Conservation (phyloP, 192 early-diverging fungal genomes). For the Coemansia sp. region DNA sequence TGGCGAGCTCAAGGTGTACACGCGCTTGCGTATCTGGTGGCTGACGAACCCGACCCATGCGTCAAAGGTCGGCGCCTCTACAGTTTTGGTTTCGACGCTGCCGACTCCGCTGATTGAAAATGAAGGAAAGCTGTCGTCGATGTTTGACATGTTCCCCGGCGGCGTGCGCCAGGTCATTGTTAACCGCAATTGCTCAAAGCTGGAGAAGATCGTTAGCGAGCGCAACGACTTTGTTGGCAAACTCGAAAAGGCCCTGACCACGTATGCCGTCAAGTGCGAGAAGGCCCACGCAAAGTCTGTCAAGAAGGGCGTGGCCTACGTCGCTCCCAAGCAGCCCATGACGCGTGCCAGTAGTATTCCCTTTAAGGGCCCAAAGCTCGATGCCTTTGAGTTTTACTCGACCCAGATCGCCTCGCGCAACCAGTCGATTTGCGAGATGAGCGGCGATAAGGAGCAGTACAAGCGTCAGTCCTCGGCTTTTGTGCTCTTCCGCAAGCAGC, state of each 20-base stretch:
- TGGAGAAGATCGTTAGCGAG: constrained; percentile 58
- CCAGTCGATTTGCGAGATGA: constrained; percentile 49
- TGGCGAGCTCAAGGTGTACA: constrained; percentile 62
- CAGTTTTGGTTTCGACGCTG: constrained; percentile 74
- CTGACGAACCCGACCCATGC: constrained; percentile 57
- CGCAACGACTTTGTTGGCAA: constrained; percentile 55
- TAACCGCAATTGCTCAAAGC: constrained; percentile 61
- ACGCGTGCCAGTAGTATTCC: constrained; percentile 54
- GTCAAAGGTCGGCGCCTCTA: constrained; percentile 59
- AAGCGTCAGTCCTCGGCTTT: constrained; percentile 74
- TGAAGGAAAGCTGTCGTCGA: constrained; percentile 48
- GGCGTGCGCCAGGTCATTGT: constrained; percentile 71
- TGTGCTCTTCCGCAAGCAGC: constrained; percentile 78
- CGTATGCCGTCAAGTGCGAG: constrained; percentile 53
- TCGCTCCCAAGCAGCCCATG: constrained; percentile 55
- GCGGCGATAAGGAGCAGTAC: constrained; percentile 34
- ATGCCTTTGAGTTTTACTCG: constrained; percentile 55
- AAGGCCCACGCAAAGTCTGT: constrained; percentile 43
- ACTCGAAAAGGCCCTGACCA: constrained; percentile 59
- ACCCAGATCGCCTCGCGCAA: constrained; percentile 42
- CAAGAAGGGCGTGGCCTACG: constrained; percentile 26
- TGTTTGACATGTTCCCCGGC: constrained; percentile 69
- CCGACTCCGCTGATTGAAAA: constrained; percentile 59
- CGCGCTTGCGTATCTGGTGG: constrained; percentile 67
- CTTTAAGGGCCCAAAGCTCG: constrained; percentile 63